phyloP scores from a whole-genome alignment of 2,329 filamentous ascomycete species.

The Ophiostoma novo-ulmi region DNA sequence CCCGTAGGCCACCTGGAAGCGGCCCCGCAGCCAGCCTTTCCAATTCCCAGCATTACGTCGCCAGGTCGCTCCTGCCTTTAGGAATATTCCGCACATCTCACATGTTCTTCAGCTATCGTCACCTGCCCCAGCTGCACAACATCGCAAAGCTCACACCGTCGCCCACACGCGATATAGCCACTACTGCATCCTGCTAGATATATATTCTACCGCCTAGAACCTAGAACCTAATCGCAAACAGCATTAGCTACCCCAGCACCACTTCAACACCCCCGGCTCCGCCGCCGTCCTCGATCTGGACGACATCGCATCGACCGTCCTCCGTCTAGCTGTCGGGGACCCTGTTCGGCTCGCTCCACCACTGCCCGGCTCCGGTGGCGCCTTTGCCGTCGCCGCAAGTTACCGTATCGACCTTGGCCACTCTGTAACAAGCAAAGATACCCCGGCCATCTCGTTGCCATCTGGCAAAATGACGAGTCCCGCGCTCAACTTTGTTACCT shows the following conservation, averaged over 20 bases:
- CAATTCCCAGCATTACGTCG: conserved; percentile 16
- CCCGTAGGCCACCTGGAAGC: background rate
- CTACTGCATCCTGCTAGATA: background rate
- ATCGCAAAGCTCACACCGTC: background rate
- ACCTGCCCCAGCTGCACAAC: background rate
- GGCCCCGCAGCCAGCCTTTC: conserved; percentile 24
- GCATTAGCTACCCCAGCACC: background rate
- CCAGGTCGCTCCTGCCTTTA: conserved; percentile 2
- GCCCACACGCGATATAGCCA: background rate
- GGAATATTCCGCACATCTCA: background rate
- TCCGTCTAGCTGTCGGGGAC: conserved; percentile 15
- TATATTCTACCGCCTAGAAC: background rate
- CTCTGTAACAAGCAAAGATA: conserved; percentile 19
- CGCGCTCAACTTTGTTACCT: conserved; percentile 94
- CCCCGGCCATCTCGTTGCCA: background rate
- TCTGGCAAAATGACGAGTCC: conserved; percentile 55
- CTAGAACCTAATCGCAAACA: background rate
- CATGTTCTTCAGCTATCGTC: background rate
- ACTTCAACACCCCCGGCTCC: background rate
- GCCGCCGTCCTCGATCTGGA: conserved; percentile 14
- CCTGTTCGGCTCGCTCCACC: conserved; percentile 2
- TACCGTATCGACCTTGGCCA: background rate
- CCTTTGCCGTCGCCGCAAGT: background rate
- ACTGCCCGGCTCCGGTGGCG: conserved; percentile 23
- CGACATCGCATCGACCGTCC: conserved; percentile 8